Conservation (phyloP, 75 land plant genomes). For the Pseudotsuga menziesii region DNA sequence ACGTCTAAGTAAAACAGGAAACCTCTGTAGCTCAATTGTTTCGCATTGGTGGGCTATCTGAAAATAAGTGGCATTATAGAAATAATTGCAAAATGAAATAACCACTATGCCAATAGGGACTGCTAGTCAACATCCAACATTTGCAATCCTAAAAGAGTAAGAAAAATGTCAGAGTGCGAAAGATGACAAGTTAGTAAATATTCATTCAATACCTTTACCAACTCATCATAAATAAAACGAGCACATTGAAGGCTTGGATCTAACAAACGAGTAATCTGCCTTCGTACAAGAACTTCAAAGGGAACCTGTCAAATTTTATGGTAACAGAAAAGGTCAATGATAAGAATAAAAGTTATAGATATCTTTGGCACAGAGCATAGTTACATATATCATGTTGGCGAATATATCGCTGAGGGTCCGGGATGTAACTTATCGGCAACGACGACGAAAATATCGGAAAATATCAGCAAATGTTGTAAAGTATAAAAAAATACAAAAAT, state of each 20-base stretch:
- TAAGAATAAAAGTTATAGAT: background rate
- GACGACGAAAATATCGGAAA: too few relatives aligned
- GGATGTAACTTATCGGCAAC: too few relatives aligned
- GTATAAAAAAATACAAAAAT: too few relatives aligned
- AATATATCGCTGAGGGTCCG: too few relatives aligned
- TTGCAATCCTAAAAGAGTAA: background rate
- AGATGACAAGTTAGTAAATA: constrained; percentile 3
- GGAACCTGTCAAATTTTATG: constrained; percentile 53
- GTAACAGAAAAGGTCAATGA: background rate
- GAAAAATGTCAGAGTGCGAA: background rate
- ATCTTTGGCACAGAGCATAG: background rate
- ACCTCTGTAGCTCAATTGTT: constrained; percentile 69
- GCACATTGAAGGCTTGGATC: constrained; percentile 98
- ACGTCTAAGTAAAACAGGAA: constrained; percentile 68
- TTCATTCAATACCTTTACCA: constrained; percentile 63
- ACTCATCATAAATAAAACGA: constrained; percentile 89
- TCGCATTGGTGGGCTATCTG: constrained; percentile 89
- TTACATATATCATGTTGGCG: too few relatives aligned
- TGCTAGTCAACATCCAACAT: background rate
- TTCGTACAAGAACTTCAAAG: constrained; percentile 85
- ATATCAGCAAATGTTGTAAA: too few relatives aligned
- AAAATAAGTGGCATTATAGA: constrained; percentile 1
- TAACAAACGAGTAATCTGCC: constrained; percentile 82
- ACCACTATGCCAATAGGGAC: background rate
- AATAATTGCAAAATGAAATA: background rate